These are phyloP conservation scores for Epichloe bromicola DNA, from an alignment of 2,329 filamentous ascomycete species.

Conservation along the genomic window DNA sequence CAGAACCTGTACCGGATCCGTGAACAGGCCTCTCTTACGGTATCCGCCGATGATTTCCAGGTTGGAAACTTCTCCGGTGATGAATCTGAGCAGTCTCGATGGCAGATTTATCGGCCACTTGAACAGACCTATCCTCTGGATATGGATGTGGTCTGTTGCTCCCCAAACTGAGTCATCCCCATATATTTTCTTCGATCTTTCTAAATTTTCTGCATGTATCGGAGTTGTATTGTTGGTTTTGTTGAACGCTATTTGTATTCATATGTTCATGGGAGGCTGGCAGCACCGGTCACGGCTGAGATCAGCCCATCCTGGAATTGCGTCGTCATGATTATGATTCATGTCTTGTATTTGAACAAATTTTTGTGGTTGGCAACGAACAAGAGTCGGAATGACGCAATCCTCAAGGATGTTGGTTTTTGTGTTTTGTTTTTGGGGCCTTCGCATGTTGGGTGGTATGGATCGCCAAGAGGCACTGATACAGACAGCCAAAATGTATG, in stretches of 20 bases:
- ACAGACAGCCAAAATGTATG: neutral
- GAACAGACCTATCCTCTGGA: constrained; percentile 22
- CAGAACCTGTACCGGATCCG: constrained; percentile 21
- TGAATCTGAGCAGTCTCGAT: constrained; percentile 17
- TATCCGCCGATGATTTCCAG: constrained; percentile 17
- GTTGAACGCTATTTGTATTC: neutral
- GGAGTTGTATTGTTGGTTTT: constrained; percentile 8
- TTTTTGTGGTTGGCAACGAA: neutral
- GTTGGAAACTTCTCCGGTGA: constrained; percentile 13
- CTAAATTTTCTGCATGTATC: constrained; percentile 8
- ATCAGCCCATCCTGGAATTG: neutral
- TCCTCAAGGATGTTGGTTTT: constrained; percentile 5
- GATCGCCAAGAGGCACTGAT: neutral
- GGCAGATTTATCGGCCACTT: constrained; percentile 24
- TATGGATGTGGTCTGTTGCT: constrained; percentile 25
- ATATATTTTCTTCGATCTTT: constrained; percentile 3
- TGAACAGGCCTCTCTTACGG: constrained; percentile 17
- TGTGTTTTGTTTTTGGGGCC: neutral
- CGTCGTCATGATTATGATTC: neutral
- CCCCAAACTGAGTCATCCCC: constrained; percentile 8
- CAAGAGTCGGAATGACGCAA: neutral
- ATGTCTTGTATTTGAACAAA: neutral
- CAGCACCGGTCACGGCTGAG: neutral
- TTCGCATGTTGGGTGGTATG: neutral
- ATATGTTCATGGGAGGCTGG: neutral